Conservation (phyloP, 2,329 filamentous ascomycete genomes). For the Hypomyces perniciosus region DNA sequence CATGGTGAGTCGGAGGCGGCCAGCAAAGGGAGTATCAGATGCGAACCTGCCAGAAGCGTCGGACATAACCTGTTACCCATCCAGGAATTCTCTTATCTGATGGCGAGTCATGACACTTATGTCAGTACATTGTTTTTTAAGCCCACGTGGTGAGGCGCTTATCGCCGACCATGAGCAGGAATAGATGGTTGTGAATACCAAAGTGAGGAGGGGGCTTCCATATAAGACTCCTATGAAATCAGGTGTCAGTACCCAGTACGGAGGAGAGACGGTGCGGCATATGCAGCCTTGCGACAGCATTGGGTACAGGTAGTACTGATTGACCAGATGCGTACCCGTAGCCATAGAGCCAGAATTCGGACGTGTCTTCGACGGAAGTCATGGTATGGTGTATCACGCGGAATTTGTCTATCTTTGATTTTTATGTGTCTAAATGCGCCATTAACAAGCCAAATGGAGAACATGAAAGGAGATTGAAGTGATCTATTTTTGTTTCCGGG, state of each 20-base stretch:
- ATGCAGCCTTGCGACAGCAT: neutral
- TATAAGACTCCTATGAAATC: conserved; percentile 65
- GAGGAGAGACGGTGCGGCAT: conserved; percentile 2
- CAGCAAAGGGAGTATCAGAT: neutral
- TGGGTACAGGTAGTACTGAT: too few species aligned
- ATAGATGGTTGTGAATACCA: conserved; percentile 50
- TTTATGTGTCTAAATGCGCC: neutral
- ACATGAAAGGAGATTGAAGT: neutral
- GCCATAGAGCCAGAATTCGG: conserved; percentile 93
- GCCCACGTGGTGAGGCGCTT: neutral
- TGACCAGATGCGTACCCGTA: conserved; percentile 65
- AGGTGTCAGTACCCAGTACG: too few species aligned
- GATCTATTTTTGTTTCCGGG: too few species aligned
- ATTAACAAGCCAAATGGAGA: neutral
- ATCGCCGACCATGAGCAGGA: neutral
- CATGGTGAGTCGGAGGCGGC: neutral
- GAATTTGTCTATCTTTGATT: neutral
- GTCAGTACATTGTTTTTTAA: neutral
- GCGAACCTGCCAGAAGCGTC: conserved; percentile 94
- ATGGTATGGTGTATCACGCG: neutral
- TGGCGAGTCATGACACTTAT: conserved; percentile 3
- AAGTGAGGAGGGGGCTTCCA: conserved; percentile 98
- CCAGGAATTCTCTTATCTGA: conserved; percentile 79
- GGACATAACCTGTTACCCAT: conserved; percentile 88
- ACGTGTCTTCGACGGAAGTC: conserved; percentile 20